Evolutionary conservation across 2,329 filamentous ascomycete genomes (phyloP).

Genomic region (Orbilia quercus): DNA sequence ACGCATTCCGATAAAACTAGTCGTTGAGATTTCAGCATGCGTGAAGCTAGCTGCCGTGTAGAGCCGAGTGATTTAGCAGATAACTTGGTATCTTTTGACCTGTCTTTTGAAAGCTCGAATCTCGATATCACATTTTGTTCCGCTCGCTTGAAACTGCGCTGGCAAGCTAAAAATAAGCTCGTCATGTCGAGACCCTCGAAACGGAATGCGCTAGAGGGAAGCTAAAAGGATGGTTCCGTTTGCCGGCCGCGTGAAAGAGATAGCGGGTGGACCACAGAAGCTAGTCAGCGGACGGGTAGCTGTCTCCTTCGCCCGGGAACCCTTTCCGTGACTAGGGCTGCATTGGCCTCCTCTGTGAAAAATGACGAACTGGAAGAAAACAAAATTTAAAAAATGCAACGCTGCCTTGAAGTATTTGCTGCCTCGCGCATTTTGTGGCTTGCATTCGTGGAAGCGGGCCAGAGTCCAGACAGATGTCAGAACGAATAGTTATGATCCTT

Average conservation of each 20-base stretch:
- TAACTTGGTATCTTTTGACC: background rate
- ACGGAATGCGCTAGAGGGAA: slow-evolving; percentile 31
- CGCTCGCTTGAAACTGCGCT: background rate
- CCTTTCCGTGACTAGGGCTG: slow-evolving; percentile 45
- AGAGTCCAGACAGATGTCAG: slow-evolving; percentile 24
- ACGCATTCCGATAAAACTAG: slow-evolving; percentile 10
- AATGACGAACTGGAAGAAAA: slow-evolving; percentile 24
- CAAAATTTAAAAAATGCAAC: background rate
- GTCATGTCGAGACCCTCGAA: slow-evolving; percentile 3
- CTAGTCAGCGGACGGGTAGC: slow-evolving; percentile 11
- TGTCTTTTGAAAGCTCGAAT: background rate
- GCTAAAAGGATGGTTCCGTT: slow-evolving; percentile 14
- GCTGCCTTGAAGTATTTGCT: background rate
- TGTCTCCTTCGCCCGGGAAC: slow-evolving; percentile 27
- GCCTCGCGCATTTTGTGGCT: slow-evolving; percentile 26
- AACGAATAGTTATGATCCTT: background rate
- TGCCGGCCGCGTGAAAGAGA: slow-evolving; percentile 6
- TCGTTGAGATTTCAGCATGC: too few species aligned
- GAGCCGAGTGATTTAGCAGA: too few species aligned
- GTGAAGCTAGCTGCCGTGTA: background rate
- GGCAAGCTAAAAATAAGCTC: slow-evolving; percentile 28
- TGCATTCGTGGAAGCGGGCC: slow-evolving; percentile 20
- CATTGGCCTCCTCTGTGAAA: slow-evolving; percentile 25
- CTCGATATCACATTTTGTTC: slow-evolving; percentile 36
- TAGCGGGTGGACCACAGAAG: background rate